Evolutionary conservation across 192 early-diverging fungal genomes (phyloP).

Genomic region (Podila verticillata): DNA sequence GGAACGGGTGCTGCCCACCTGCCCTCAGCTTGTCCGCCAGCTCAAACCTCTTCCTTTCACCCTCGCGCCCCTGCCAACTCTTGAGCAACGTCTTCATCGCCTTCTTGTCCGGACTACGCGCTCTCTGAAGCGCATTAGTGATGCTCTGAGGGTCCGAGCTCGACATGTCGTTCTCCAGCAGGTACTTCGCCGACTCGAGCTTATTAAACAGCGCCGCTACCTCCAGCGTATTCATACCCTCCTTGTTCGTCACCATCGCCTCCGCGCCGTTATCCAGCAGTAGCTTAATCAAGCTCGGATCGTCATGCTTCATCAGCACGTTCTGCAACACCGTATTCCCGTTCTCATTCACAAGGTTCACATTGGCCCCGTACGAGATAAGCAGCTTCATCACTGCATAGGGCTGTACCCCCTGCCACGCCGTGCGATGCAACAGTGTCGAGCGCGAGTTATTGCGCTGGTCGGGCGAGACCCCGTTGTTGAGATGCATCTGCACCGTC

Average conservation of each 20-base stretch:
- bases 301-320: slow-evolving; percentile 50
- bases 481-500: slow-evolving; percentile 28
- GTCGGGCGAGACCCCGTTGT: slow-evolving; percentile 38
- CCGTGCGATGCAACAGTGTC: slow-evolving; percentile 32
- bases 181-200: slow-evolving; percentile 25
- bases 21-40: slow-evolving; percentile 9
- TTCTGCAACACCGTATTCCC: slow-evolving; percentile 49
- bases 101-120: slow-evolving; percentile 35
- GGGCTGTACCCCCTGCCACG: slow-evolving; percentile 32
- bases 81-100: slow-evolving; percentile 26
- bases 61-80: slow-evolving; percentile 40
- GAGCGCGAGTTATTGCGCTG: slow-evolving; percentile 34
- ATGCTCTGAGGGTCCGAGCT: slow-evolving; percentile 27
- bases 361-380: slow-evolving; percentile 42
- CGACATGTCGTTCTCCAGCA: slow-evolving; percentile 36
- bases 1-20: slow-evolving; percentile 6
- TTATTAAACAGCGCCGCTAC: slow-evolving; percentile 37
- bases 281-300: slow-evolving; percentile 31
- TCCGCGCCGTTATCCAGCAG: slow-evolving; percentile 42
- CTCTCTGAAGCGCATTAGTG: slow-evolving; percentile 14
- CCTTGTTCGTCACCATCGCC: slow-evolving; percentile 30
- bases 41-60: slow-evolving; percentile 24
- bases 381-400: slow-evolving; percentile 34
- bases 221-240: slow-evolving; percentile 42
- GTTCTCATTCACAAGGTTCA: slow-evolving; percentile 39